Evolutionary conservation across 257 asterid species (phyloP).

Genomic region (Solanum gandarillasii): DNA sequence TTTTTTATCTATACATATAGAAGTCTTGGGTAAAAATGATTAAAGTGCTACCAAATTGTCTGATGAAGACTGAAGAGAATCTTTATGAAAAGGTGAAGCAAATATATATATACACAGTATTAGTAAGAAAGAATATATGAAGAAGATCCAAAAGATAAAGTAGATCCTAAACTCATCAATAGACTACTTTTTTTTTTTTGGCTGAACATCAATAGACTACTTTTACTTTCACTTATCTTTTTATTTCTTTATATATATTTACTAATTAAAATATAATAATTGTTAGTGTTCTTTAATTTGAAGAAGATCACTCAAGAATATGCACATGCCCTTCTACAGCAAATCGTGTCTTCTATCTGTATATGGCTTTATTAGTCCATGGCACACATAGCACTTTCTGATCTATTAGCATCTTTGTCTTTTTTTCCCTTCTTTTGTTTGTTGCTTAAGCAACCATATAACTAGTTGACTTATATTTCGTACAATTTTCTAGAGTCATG

Average conservation of each 20-base stretch:
- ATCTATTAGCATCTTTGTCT: background rate
- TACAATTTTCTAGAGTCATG: too few relatives aligned
- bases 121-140: background rate
- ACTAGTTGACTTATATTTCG: background rate
- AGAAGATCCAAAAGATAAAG: constrained; percentile 24
- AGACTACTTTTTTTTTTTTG: background rate
- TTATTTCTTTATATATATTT: background rate
- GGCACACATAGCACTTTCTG: background rate
- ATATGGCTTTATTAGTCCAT: background rate
- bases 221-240: constrained; percentile 10
- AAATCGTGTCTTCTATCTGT: background rate
- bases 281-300: background rate
- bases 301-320: background rate
- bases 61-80: constrained; percentile 14
- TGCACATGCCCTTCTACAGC: background rate
- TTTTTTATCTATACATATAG: background rate
- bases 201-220: background rate
- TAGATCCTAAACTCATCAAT: background rate
- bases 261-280: background rate
- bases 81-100: constrained; percentile 14
- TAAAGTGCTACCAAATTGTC: constrained; percentile 5
- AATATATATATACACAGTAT: constrained; percentile 1
- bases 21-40: constrained; percentile 5
- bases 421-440: background rate
- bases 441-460: background rate